Base-by-base conservation (phyloP, 148 eudicot genomes). In the Diospyros lotus region DNA sequence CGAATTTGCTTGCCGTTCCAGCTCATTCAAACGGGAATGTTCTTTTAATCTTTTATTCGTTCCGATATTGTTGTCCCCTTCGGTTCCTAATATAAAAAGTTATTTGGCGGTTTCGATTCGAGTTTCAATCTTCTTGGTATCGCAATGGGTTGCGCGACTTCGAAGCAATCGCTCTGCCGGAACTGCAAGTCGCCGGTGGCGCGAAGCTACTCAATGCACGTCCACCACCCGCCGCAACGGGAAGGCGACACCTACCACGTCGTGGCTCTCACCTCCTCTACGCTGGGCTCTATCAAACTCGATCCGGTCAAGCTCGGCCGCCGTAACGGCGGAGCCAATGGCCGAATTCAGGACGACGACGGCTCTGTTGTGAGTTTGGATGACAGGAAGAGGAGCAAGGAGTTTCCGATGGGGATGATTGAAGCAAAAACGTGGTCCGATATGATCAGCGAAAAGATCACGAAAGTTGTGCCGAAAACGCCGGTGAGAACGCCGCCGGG, bases 381-480 rank as follows among this genome's bases (percentile, higher is more conserved):
- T 15, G 80, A 77, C 56, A 62, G 28, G 28, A 28, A 62, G 0
- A 75, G 65, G 7, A 79, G 64, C 3, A 80, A 79, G 40, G 91
- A 90, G 11, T 92, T 90, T 61, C 80, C 73, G 2, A 79, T 82
- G 81, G 93, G 86, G 4, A 51, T 89, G 84, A 86, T 88, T 66
- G 89, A 95, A 74, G 97, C 97, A 12, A 89, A 92, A 55, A 86
- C 91, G 3, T 94, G 98, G 98, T 90, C 98, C 4, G 76, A 79
- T 38, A 87, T 90, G 97, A 90, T 95, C 70, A 87, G 92, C 56
- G 87, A 86, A 18, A 95, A 88, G 80, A 85, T 88, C 13, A 82
- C 82, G 0, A 87, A 84, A 72, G 62, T 87, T 51, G 74, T 63
- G 11, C 91, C 97, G 0, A 90, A 74, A 77, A 94, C 97, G 0